These are phyloP conservation scores for Middelhovenomyces tepae DNA, from an alignment of 805 yeast genomes.

Conservation along the genomic window DNA sequence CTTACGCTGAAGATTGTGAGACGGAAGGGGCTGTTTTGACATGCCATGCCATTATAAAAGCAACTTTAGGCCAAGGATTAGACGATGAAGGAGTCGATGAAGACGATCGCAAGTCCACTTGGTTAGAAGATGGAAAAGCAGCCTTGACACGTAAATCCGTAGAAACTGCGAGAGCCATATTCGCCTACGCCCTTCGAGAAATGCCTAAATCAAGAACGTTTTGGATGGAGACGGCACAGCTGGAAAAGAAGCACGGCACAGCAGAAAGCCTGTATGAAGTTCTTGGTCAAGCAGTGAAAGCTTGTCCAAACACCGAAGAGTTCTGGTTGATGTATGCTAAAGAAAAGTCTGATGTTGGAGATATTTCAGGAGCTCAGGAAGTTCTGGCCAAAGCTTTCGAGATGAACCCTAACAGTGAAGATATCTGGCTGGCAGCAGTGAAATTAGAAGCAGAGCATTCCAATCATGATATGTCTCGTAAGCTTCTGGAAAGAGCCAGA, in stretches of 20 bases:
- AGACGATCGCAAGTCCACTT: constrained; percentile 22
- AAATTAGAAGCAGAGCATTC: constrained; percentile 47
- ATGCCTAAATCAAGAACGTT: constrained; percentile 34
- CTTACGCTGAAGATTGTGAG: constrained; percentile 48
- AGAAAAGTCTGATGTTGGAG: constrained; percentile 48
- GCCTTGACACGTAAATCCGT: constrained; percentile 20
- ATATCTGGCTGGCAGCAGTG: constrained; percentile 63
- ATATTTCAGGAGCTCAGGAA: constrained; percentile 42
- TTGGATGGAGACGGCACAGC: constrained; percentile 21
- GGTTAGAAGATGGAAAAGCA: constrained; percentile 32
- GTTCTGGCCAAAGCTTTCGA: constrained; percentile 44
- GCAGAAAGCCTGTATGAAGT: constrained; percentile 31
- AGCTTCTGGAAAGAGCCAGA: constrained; percentile 34
- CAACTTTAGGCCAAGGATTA: constrained; percentile 30
- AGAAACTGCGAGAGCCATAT: constrained; percentile 40
- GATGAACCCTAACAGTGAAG: constrained; percentile 38
- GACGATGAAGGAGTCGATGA: constrained; percentile 22
- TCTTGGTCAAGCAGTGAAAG: constrained; percentile 45
- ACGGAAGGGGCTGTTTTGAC: constrained; percentile 37
- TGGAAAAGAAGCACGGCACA: constrained; percentile 23
- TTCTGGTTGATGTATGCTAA: constrained; percentile 66
- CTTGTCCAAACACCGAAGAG: constrained; percentile 41
- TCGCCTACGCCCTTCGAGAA: constrained; percentile 36
- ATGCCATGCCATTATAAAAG: constrained; percentile 44
- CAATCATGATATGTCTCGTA: constrained; percentile 29